Percentiles rank a stretch among this genome's conserved stretches.
Conservation (phyloP, 139 green algal species). For the Tetradesmus obliquus region DNA sequence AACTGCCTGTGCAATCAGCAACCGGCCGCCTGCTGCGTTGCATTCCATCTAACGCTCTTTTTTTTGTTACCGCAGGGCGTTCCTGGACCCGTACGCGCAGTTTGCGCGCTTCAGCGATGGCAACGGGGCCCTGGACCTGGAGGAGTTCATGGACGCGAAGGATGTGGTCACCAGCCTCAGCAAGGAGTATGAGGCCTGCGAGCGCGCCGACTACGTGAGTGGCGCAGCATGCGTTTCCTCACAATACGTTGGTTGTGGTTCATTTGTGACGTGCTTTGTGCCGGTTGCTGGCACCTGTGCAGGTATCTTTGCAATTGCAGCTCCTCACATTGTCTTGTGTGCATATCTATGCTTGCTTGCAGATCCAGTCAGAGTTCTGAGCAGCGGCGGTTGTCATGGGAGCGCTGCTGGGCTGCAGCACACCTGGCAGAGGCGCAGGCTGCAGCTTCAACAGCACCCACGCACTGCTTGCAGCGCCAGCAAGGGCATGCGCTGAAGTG, state of each 20-base stretch:
- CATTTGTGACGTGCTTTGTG: background rate
- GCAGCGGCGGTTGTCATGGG: background rate
- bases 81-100: conserved; percentile 89
- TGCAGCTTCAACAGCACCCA: background rate
- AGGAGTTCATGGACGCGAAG: conserved; percentile 94
- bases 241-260: background rate
- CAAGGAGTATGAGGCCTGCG: conserved; percentile 92
- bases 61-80: conserved; percentile 69
- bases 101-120: conserved; percentile 66
- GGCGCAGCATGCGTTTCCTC: background rate
- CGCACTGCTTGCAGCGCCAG: no score
- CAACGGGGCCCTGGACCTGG: conserved; percentile 55
- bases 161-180: conserved; percentile 85
- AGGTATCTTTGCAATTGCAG: background rate
- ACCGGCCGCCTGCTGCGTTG: no score
- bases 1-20: background rate
- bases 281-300: background rate
- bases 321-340: background rate
- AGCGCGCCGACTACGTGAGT: conserved; percentile 87
- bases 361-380: conserved; percentile 27
- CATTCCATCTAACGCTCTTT: background rate
- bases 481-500: no score
- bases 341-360: background rate
- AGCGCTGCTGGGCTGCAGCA: no score
- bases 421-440: background rate